These are phyloP conservation scores for Thalia dealbata DNA, from an alignment of 176 grass and related monocot genomes.

Conservation along the genomic window DNA sequence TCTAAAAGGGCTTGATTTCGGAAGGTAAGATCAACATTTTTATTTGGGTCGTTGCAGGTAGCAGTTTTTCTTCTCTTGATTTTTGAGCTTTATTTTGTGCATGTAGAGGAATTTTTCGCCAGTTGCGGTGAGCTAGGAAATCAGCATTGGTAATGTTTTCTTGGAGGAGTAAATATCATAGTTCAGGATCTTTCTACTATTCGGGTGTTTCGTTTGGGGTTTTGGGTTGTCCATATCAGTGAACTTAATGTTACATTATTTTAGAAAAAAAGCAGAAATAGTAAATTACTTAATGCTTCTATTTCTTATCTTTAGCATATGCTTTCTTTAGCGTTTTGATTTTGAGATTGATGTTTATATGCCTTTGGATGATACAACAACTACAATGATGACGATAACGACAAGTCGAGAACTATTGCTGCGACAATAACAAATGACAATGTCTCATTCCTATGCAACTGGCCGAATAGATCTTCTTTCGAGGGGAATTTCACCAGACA, in stretches of 20 bases:
- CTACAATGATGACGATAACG: background rate
- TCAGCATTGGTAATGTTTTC: background rate
- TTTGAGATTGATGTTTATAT: background rate
- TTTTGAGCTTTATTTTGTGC: background rate
- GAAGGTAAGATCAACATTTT: background rate
- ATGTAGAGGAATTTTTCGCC: background rate
- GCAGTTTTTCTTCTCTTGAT: background rate
- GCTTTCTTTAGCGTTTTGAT: background rate
- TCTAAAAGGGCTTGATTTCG: no score
- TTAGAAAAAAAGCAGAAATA: no score
- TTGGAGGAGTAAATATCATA: background rate
- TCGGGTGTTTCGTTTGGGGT: background rate
- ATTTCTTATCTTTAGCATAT: slow-evolving; percentile 1
- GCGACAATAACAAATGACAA: background rate
- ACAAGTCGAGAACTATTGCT: background rate
- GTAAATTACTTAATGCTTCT: background rate
- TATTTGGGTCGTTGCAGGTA: background rate
- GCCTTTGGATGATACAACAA: background rate
- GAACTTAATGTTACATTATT: no score
- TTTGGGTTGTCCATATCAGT: background rate
- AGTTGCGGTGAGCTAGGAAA: no score
- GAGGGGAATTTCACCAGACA: background rate
- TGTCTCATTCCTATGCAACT: background rate
- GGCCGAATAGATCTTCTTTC: background rate
- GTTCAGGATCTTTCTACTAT: background rate